Evolutionary conservation across 164 flowering plant species (phyloP).

Genomic region (Vitis rupestris): DNA sequence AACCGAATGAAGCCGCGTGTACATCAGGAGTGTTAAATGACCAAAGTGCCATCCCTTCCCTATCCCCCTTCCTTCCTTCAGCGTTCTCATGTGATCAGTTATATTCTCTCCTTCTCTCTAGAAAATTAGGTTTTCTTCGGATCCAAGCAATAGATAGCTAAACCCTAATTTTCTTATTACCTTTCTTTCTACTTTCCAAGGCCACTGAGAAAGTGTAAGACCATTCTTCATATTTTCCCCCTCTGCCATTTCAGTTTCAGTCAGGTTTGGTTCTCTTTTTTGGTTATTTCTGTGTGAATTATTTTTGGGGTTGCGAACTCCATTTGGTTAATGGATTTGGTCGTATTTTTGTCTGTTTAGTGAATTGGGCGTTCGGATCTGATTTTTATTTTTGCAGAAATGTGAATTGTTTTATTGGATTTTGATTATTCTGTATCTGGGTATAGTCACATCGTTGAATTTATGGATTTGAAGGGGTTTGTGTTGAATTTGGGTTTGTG

Average conservation of each 20-base stretch:
- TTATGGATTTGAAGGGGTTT: neutral
- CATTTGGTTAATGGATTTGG: neutral
- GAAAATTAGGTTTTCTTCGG: constrained; percentile 5
- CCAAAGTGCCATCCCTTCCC: constrained; percentile 4
- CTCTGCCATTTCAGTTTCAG: neutral
- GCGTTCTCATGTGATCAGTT: constrained; percentile 21
- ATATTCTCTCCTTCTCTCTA: neutral
- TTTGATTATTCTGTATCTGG: constrained; percentile 2
- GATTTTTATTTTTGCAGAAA: neutral
- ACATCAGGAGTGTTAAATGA: neutral
- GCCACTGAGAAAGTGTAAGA: neutral
- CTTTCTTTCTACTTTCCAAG: neutral
- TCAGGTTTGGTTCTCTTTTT: constrained; percentile 6
- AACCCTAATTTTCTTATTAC: neutral
- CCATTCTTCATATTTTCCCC: neutral
- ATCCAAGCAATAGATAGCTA: constrained; percentile 9
- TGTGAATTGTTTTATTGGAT: constrained; percentile 6
- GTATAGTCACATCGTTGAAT: neutral
- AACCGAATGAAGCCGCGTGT: constrained; percentile 13
- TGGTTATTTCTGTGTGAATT: neutral
- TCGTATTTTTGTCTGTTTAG: neutral
- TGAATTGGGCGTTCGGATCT: constrained; percentile 22
- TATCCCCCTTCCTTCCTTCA: neutral
- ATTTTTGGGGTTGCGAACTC: neutral
- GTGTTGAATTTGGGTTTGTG: neutral